A percentile compares a stretch with the other conserved stretches of the same genome.
phyloP scores from a whole-genome alignment of 352 stramenopile genomes.

The Aphanomyces astaci region DNA sequence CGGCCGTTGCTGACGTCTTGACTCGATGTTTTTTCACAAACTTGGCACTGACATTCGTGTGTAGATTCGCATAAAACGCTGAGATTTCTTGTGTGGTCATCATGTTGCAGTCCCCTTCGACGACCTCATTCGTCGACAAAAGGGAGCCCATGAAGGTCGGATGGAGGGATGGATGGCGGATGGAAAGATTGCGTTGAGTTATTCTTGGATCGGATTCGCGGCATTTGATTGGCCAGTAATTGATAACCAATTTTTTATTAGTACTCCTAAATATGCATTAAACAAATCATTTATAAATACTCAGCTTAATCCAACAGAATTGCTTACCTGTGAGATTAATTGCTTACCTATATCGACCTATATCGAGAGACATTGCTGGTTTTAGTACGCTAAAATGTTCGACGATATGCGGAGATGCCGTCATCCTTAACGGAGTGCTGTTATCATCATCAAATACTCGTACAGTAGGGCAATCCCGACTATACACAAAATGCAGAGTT shows the following conservation, averaged over 20 bases:
- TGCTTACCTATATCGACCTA: no score
- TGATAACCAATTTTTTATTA: not conserved
- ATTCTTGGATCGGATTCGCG: not conserved
- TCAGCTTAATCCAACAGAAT: not conserved
- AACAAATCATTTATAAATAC: not conserved
- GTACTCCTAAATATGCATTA: not conserved
- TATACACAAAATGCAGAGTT: no score
- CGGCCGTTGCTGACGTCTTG: constrained; percentile 7
- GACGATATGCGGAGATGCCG: no score
- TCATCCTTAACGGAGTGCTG: no score
- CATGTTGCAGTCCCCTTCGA: not conserved
- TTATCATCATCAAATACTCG: no score
- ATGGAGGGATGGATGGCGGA: not conserved
- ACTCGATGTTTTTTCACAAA: not conserved
- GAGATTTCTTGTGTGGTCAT: constrained; percentile 7
- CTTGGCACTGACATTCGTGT: not conserved
- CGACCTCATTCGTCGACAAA: not conserved
- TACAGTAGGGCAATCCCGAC: no score
- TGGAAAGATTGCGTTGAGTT: not conserved
- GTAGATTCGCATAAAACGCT: constrained; percentile 5
- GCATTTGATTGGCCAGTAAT: not conserved
- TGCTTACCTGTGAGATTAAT: no score
- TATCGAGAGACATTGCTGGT: no score
- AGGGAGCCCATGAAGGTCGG: not conserved
- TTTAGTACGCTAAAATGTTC: no score